These are phyloP conservation scores for Entoloma clypeatum DNA, from an alignment of 1,284 basidiomycete species.

Conservation along the genomic window DNA sequence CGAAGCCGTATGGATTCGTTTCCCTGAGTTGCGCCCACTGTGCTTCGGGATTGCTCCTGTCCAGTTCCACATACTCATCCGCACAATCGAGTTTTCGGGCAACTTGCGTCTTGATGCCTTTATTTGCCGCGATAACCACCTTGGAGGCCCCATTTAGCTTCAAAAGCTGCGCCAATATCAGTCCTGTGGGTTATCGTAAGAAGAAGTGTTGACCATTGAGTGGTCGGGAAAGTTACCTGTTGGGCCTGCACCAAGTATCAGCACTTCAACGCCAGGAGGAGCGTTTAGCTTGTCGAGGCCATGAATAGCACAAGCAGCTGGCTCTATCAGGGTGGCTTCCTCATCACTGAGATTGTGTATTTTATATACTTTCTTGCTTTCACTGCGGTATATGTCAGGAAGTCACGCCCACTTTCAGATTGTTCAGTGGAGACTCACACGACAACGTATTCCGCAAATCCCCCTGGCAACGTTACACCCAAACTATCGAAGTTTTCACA, in stretches of 20 bases:
- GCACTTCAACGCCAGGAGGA: conserved; percentile 72
- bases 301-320: conserved; percentile 85
- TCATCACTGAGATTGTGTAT: conserved; percentile 84
- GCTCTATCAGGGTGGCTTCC: conserved; percentile 85
- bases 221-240: conserved; percentile 29
- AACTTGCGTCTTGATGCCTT: conserved; percentile 82
- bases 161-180: conserved; percentile 82
- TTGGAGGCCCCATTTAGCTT: conserved; percentile 78
- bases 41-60: conserved; percentile 66
- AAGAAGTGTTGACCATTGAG: neutral
- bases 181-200: conserved; percentile 40
- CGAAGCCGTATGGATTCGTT: conserved; percentile 82
- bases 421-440: conserved; percentile 49
- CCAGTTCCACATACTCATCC: conserved; percentile 82
- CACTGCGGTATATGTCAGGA: conserved; percentile 32
- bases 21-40: conserved; percentile 79
- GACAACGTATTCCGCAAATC: conserved; percentile 83
- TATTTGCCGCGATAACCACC: conserved; percentile 79
- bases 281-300: conserved; percentile 81
- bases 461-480: conserved; percentile 75
- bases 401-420: neutral
- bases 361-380: conserved; percentile 74
- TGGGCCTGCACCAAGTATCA: conserved; percentile 77
- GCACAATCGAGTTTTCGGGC: conserved; percentile 72
- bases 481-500: conserved; percentile 79